A percentile compares a stretch with the other conserved stretches of the same genome.
Conservation (phyloP, 495 filamentous ascomycete species). For the Talaromyces liani region DNA sequence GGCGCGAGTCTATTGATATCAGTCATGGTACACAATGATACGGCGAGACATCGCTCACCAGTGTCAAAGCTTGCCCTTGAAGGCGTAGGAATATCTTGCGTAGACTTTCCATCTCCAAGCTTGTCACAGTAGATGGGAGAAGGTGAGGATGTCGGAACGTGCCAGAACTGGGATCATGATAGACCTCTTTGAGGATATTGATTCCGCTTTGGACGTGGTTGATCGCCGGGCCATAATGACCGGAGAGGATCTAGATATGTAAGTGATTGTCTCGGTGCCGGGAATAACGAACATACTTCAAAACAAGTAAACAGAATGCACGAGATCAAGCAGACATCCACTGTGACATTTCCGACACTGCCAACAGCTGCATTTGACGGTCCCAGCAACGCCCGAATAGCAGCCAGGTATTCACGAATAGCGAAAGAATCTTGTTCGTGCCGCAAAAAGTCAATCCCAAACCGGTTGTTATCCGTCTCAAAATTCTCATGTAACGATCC, state of each 20-base stretch:
- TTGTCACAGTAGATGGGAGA: constrained; percentile 8
- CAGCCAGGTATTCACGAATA: constrained; percentile 42
- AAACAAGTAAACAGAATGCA: constrained; percentile 27
- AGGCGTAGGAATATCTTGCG: constrained; percentile 13
- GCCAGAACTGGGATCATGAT: constrained; percentile 9
- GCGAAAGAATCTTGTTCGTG: constrained; percentile 24
- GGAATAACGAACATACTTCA: constrained; percentile 13
- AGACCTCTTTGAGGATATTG: constrained; percentile 20
- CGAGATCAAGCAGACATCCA: constrained; percentile 41
- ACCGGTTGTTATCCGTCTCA: constrained; percentile 18
- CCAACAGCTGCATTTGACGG: not conserved
- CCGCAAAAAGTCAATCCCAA: not conserved
- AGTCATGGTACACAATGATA: not conserved
- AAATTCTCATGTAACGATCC: constrained; percentile 57
- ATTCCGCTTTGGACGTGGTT: constrained; percentile 26
- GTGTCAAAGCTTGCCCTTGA: constrained; percentile 12
- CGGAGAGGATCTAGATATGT: constrained; percentile 19
- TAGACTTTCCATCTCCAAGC: constrained; percentile 7
- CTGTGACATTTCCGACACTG: constrained; percentile 3
- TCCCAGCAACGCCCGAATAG: constrained; percentile 28
- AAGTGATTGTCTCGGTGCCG: not conserved
- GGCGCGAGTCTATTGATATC: not conserved
- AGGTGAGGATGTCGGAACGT: constrained; percentile 11
- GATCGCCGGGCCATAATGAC: constrained; percentile 25
- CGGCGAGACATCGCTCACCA: constrained; percentile 5